Percentiles rank a stretch among this genome's conserved stretches.
These are phyloP conservation scores for Catharanthus roseus DNA, from an alignment of 257 asterid species.

Conservation along the genomic window DNA sequence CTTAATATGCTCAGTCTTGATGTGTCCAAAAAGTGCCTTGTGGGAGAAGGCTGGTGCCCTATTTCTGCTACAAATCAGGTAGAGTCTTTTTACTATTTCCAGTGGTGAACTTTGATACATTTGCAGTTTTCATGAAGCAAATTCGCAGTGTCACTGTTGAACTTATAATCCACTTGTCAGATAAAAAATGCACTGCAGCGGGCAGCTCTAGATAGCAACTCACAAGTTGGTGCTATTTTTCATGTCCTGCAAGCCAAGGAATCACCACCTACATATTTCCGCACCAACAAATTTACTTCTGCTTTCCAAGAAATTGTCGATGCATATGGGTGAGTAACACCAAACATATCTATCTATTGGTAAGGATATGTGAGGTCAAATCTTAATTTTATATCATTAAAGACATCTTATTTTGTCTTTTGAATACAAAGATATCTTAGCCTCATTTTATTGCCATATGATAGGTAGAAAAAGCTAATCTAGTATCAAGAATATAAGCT, in stretches of 20 bases:
- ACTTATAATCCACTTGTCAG: conserved; percentile 30
- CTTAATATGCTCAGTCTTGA: conserved; percentile 58
- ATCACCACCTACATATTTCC: conserved; percentile 57
- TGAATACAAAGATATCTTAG: neutral
- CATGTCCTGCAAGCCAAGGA: conserved; percentile 55
- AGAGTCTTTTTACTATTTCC: conserved; percentile 1
- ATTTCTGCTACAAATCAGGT: conserved; percentile 53
- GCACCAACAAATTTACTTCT: conserved; percentile 50
- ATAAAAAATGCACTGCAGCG: conserved; percentile 36
- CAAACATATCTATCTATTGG: neutral
- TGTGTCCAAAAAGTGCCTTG: conserved; percentile 61
- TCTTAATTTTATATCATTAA: neutral
- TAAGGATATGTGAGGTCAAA: neutral
- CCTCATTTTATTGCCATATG: neutral
- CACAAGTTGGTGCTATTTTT: conserved; percentile 51
- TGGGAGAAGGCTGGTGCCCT: conserved; percentile 79
- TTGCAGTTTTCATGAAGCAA: neutral
- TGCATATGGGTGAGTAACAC: conserved; percentile 57
- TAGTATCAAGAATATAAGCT: neutral
- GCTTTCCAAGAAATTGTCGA: conserved; percentile 62
- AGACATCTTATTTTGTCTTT: neutral
- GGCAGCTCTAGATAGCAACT: conserved; percentile 48
- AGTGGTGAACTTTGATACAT: neutral
- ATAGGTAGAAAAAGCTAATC: neutral
- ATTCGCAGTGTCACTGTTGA: conserved; percentile 5